Base-by-base conservation (phyloP, 176 grass and related monocot species). In the Themeda triandra region DNA sequence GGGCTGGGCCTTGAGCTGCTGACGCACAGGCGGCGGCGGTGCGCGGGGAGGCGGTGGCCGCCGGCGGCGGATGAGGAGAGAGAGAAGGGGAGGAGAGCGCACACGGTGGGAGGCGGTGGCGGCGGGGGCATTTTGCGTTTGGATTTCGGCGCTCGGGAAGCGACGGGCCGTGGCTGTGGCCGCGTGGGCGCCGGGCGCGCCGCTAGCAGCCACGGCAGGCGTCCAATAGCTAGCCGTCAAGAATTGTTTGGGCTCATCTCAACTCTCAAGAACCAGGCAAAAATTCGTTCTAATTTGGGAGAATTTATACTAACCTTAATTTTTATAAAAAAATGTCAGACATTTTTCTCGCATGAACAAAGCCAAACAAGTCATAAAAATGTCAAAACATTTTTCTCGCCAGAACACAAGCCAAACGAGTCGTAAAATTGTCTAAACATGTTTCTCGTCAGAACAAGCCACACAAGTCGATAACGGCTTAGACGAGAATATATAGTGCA, bases 101-200 rank as follows among this genome's bases (percentile, higher is more conserved):
- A 82, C 41, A 73, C 70, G 72, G 71, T 76, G 65, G 81, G 86
- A 21, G 63, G 82, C 51, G 71, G 79, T 23, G 63, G 69, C 32
- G 83, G 85, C 68, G 67, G 63, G 42, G 58, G 73, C 89, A 90
- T 90, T 21, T 62, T 62, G 71, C 44, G 65, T 86, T 71, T 73
- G 83, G 84, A 87, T 90, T 90, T 83, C 66, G 66, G 75, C 36
- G 35, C 23, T 83, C 21, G 33, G 74, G 67, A 66, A 66, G 68
- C 58, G 74, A 80, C 53, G 69, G 72, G 69, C 76, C 69, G 82
- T 75, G 82, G 72, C 59, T 77, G 69, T 76, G 82, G 42, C 78
- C 51, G 78, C 71, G 40, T 85, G 71, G 82, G 13, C 64, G 63
- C 37, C 60, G 14, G 77, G 40, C 49, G 77, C 69, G 54, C 44